Conservation (phyloP, 2,329 filamentous ascomycete species). For the Colletotrichum tofieldiae region DNA sequence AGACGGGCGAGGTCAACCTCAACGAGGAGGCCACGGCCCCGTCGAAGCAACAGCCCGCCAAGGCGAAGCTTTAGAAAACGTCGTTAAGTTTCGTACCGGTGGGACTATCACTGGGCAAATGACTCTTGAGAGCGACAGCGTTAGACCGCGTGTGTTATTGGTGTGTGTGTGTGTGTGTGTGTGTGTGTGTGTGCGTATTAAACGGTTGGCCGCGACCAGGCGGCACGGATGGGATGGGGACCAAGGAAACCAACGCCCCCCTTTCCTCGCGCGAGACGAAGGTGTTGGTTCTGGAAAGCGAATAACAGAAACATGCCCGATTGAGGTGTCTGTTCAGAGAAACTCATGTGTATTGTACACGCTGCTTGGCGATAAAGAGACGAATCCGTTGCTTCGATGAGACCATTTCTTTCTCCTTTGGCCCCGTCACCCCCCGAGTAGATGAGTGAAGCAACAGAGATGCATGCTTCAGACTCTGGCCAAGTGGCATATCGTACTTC, state of each 20-base stretch:
- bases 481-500: background rate
- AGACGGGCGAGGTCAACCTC: slow-evolving; percentile 83
- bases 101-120: background rate
- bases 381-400: background rate
- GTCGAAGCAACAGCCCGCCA: slow-evolving; percentile 51
- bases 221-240: background rate
- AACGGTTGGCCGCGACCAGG: background rate
- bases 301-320: background rate
- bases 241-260: background rate
- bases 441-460: background rate
- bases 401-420: background rate
- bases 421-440: background rate
- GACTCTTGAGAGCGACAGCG: background rate
- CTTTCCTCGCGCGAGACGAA: background rate
- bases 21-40: slow-evolving; percentile 89
- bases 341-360: background rate
- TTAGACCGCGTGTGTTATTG: background rate
- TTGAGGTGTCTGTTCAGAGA: background rate
- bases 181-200: slow-evolving; percentile 15
- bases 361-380: slow-evolving; percentile 1
- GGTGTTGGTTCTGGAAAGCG: slow-evolving; percentile 1
- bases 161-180: background rate
- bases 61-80: slow-evolving; percentile 56
- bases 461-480: no score
- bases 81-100: no score